Base-by-base conservation (phyloP, 257 asterid species). In the Osmanthus fragrans region DNA sequence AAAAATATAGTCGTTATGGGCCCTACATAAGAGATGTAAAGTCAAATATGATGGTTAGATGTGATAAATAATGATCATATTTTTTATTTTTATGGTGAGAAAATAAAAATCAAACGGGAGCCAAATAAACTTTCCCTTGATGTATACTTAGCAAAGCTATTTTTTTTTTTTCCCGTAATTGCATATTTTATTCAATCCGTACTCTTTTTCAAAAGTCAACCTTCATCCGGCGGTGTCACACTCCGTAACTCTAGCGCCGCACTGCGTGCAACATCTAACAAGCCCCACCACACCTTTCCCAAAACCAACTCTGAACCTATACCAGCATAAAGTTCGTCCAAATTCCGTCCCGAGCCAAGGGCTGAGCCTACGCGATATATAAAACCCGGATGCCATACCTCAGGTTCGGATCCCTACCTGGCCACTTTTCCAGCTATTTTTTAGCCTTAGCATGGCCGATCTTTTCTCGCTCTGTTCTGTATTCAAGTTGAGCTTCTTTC, bases 371-470 rank as follows among this genome's bases (percentile, higher is more conserved):
- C 45, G 16, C 18, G 1, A 34, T 36, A 74, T 49, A 67, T 51
- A 12, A 16, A 11, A 0, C 16, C n/a, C 34, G 49, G 13, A 37
- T 19, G 23, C 71, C 79, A 3, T 47, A 37, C 72, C 83, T 75
- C 40, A 69, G 76, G 65, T 74, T 36, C 47, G 63, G 72, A 68
- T 74, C 79, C 76, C 33, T 66, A 37, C 79, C 72, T 73, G 73
- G 40, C 58, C 60, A 8, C 64, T 56, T 66, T 73, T 67, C 67
- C 72, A 70, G 65, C 49, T 16, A 29, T 58, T 23, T 78, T 63
- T 71, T 34, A 60, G 39, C 81, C 71, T 40, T 65, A 74, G 69
- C 45, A 29, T 79, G 68, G 70, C 75, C 71, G 75, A 69, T 51
- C 12, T 30, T 70, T 51, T 18, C 10, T 42, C 79, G n/a, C 51